phyloP scores from a whole-genome alignment of 2,329 filamentous ascomycete genomes.

The Botrytis squamosa region DNA sequence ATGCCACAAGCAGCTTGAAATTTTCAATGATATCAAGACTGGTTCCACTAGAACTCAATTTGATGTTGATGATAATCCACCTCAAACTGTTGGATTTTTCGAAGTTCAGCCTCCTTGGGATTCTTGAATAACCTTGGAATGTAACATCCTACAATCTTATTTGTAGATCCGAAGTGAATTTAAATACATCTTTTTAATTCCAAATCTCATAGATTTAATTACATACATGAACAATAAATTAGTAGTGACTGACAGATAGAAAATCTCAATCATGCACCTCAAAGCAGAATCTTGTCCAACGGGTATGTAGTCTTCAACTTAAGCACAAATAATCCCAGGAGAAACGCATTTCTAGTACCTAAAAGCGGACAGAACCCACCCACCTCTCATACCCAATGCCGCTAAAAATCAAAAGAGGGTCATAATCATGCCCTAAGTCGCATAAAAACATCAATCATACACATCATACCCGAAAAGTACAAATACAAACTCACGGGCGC shows the following conservation, averaged over 20 bases:
- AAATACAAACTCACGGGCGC: constrained; percentile 29
- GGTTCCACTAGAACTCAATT: neutral
- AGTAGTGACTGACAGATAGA: neutral
- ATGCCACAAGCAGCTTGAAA: neutral
- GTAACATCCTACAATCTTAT: neutral
- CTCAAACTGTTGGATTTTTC: neutral
- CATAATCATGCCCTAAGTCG: neutral
- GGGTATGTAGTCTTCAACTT: neutral
- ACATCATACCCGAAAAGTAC: neutral
- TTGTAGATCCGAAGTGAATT: neutral
- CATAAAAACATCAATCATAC: constrained; percentile 3
- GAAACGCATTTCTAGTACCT: neutral
- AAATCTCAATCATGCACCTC: neutral
- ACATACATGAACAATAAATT: neutral
- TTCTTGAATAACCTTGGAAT: neutral
- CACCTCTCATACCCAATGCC: constrained; percentile 11
- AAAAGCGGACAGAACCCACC: neutral
- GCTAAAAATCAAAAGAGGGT: neutral
- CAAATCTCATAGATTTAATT: neutral
- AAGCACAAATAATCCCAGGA: neutral
- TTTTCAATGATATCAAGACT: neutral
- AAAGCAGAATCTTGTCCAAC: neutral
- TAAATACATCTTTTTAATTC: neutral
- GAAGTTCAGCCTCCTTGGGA: neutral
- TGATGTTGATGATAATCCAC: neutral